Conservation (phyloP, 257 asterid genomes). For the Prunella vulgaris region DNA sequence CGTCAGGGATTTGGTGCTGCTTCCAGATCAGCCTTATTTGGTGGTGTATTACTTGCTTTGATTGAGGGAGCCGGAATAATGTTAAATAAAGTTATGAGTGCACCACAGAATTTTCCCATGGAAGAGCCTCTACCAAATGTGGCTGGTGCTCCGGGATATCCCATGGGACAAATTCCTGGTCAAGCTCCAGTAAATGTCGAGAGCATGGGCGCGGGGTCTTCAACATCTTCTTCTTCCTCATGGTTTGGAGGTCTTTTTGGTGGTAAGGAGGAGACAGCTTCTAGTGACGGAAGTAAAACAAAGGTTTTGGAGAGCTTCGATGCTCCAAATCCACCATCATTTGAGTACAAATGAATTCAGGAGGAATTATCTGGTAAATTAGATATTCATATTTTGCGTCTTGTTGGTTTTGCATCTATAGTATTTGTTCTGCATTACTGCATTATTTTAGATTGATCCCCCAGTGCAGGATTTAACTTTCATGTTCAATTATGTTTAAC, state of each 20-base stretch:
- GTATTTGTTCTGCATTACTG: not conserved
- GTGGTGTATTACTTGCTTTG: conserved; percentile 78
- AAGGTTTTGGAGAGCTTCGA: conserved; percentile 93
- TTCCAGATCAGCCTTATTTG: conserved; percentile 65
- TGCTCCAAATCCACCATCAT: conserved; percentile 84
- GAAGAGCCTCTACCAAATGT: conserved; percentile 52
- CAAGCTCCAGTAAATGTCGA: conserved; percentile 51
- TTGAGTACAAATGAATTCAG: conserved; percentile 63
- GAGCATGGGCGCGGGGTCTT: conserved; percentile 29
- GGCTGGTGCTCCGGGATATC: conserved; percentile 52
- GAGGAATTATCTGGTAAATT: conserved; percentile 27
- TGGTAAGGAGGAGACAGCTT: conserved; percentile 48
- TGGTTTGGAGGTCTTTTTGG: conserved; percentile 88
- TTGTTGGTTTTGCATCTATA: not conserved
- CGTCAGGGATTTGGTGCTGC: conserved; percentile 76
- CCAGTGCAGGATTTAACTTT: not conserved
- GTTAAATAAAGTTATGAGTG: conserved; percentile 58
- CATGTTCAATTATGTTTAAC: not conserved
- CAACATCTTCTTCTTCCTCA: conserved; percentile 47
- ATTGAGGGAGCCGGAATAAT: conserved; percentile 88
- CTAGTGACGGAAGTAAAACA: conserved; percentile 64
- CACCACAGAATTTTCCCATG: conserved; percentile 53
- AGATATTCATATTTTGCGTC: not conserved
- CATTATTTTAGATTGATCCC: not conserved
- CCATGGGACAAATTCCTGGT: conserved; percentile 62